Evolutionary conservation across 495 filamentous ascomycete species (phyloP).

Genomic region (Schizothecium vesticola): DNA sequence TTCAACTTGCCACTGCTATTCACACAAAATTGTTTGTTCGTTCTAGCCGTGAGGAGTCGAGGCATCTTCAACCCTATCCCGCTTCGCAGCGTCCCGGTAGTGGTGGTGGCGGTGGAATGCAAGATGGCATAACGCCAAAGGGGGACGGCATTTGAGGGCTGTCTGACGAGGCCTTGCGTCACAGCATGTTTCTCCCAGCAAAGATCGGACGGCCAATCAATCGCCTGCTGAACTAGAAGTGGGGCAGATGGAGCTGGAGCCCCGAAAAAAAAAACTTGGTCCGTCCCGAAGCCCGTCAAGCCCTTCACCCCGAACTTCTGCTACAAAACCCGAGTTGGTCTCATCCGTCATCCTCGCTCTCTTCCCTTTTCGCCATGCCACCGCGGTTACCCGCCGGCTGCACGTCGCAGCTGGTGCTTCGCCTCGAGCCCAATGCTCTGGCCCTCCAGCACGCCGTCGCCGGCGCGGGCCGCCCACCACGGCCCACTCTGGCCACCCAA

Average conservation of each 20-base stretch:
- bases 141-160: too few species aligned
- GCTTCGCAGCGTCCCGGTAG: background rate
- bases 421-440: slow-evolving; percentile 11
- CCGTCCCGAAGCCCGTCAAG: background rate
- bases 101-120: too few species aligned
- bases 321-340: slow-evolving; percentile 8
- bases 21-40: background rate
- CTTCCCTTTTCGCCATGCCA: slow-evolving; percentile 19
- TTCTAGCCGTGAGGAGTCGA: background rate
- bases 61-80: background rate
- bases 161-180: too few species aligned
- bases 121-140: too few species aligned
- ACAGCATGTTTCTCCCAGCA: too few species aligned
- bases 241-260: background rate
- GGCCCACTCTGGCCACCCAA: background rate
- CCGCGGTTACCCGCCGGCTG: slow-evolving; percentile 27
- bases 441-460: background rate
- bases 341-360: slow-evolving; percentile 8
- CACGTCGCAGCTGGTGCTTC: slow-evolving; percentile 21
- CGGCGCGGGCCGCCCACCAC: slow-evolving; percentile 7
- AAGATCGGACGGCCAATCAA: background rate
- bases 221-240: background rate
- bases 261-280: slow-evolving; percentile 2
- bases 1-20: background rate
- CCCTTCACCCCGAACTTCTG: background rate